Conservation (phyloP, 2,329 filamentous ascomycete genomes). For the Xylaria sp. region DNA sequence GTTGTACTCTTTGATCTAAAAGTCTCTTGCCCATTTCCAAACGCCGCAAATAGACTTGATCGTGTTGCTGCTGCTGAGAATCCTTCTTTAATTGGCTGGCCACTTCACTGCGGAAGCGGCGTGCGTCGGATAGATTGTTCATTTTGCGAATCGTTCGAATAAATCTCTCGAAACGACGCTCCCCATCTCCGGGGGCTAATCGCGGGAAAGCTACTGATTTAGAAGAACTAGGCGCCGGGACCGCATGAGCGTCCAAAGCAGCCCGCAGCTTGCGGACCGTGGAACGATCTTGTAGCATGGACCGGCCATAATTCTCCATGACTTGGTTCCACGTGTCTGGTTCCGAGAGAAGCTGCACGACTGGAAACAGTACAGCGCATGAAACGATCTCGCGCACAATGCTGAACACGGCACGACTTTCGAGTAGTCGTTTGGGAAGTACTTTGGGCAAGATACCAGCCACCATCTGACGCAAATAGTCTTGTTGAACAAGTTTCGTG, state of each 20-base stretch:
- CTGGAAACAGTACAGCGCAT: constrained; percentile 87
- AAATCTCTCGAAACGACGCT: constrained; percentile 94
- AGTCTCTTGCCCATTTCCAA: constrained; percentile 92
- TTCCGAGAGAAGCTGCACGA: constrained; percentile 83
- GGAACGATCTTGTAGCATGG: constrained; percentile 92
- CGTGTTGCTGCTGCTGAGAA: constrained; percentile 79
- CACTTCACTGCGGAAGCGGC: constrained; percentile 90
- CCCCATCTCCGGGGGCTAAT: constrained; percentile 82
- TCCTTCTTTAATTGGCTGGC: constrained; percentile 92
- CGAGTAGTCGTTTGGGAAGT: constrained; percentile 77
- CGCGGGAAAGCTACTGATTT: constrained; percentile 80
- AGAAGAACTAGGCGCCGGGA: constrained; percentile 74
- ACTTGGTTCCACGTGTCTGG: constrained; percentile 98
- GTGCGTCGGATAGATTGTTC: constrained; percentile 90
- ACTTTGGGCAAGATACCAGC: constrained; percentile 77
- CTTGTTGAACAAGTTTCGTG: constrained; percentile 85
- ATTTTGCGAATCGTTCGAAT: constrained; percentile 89
- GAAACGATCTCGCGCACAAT: constrained; percentile 90
- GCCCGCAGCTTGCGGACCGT: constrained; percentile 92
- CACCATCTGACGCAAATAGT: constrained; percentile 83
- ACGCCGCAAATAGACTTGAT: constrained; percentile 86
- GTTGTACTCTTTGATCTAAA: constrained; percentile 87
- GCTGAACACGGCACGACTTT: constrained; percentile 82
- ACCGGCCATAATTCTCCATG: constrained; percentile 88
- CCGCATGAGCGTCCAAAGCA: constrained; percentile 92